Base-by-base conservation (phyloP, 805 yeast genomes). In the Diddensiella caesifluorescens region DNA sequence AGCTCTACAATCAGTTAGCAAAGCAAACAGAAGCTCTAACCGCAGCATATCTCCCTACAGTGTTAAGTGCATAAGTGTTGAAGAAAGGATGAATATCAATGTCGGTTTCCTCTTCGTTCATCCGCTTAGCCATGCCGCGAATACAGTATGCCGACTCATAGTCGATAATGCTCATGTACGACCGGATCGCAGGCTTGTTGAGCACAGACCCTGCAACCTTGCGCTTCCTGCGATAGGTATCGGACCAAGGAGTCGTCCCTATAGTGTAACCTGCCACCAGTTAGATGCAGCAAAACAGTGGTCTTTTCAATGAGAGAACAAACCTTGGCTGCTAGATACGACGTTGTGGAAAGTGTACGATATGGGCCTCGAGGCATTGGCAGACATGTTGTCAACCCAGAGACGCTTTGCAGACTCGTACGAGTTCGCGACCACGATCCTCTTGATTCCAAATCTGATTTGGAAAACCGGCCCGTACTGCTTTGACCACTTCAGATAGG, bases 371-470 rank as follows among this genome's bases (percentile, higher is more conserved):
- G 90, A 83, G 51, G 76, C 79, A 46, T 74, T 75, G 2, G 79
- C 73, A 25, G 65, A 56, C 5, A 77, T 63, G 48, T 68, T 66
- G 22, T 59, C 59, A 21, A 71, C 57, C 83, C 84, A 81, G 2
- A 83, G 60, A 19, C 63, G 63, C 28, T 61, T 57, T 1, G 79
- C 76, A 4, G 80, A 71, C 3, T 69, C 72, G 49, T 64, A 79
- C 1, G 82, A 71, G 54, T 83, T 81, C n/a, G 78, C 89, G 13
- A 84, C 79, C 9, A 84, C 70, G 1, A 80, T 73, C 10, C 72
- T 62, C 29, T 61, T 67, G 15, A 56, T 62, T 0, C 94, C 94
- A 41, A 83, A 59, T 35, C 82, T 60, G 33, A 82, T 67, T 51
- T 83, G 90, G 54, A 72, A 82, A 1, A 81, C 72, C 2, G 67